phyloP scores from a whole-genome alignment of 768 basidiomycete species.

The Rhizopogon sp. region DNA sequence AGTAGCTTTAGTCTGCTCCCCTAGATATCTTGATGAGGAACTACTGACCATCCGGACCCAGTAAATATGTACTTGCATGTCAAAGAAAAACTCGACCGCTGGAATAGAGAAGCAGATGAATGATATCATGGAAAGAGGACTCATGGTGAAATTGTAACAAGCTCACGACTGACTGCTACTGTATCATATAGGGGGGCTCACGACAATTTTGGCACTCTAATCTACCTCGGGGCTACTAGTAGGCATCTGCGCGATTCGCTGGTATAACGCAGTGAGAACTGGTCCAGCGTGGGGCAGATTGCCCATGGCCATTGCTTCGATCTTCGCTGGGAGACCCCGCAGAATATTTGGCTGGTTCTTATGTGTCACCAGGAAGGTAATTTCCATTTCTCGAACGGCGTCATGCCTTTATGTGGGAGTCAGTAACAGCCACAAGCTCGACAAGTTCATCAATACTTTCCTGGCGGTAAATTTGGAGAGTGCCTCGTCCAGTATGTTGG shows the following conservation, averaged over 20 bases:
- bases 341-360: background rate
- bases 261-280: background rate
- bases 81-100: no score
- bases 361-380: background rate
- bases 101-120: no score
- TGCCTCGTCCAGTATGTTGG: constrained; percentile 7
- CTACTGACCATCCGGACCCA: no score
- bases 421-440: background rate
- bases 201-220: no score
- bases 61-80: no score
- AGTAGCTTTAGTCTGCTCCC: no score
- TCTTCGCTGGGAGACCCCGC: constrained; percentile 2
- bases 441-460: background rate
- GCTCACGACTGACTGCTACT: no score
- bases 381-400: constrained; percentile 4
- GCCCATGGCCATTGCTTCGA: background rate
- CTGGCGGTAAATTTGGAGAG: constrained; percentile 8
- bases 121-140: no score
- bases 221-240: no score
- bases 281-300: constrained; percentile 3
- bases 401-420: constrained; percentile 1
- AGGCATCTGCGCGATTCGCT: background rate
- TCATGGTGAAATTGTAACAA: no score
- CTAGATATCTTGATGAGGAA: no score
- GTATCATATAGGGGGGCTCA: no score